Base-by-base conservation (phyloP, 2,329 filamentous ascomycete genomes). In the Dothideomycetes sp. region DNA sequence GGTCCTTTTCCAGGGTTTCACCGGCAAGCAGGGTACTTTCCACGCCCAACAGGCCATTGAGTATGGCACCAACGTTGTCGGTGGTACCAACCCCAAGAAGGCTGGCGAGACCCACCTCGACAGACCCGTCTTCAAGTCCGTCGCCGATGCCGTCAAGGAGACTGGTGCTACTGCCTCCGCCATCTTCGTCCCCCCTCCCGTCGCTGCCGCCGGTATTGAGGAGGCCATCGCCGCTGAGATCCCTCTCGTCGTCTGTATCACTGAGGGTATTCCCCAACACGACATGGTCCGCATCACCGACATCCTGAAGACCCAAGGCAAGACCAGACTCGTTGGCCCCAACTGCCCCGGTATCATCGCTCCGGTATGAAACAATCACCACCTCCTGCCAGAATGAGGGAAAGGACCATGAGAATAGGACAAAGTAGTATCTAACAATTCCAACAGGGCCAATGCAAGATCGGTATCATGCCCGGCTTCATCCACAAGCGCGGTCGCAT, bases 401-500 rank as follows among this genome's bases (percentile, higher is more conserved):
- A n/a, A n/a, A n/a, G n/a, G n/a, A n/a, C n/a, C n/a, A n/a, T 19
- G 18, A 28, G 8, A 4, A 16, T 8, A 12, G 23, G 12, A 20
- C 15, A 16, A 15, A n/a, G 19, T 23, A 31, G 13, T 32, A 16
- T 31, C 42, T 44, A 33, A 44, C 30, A 10, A 13, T 10, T 24
- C 22, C 24, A 22, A n/a, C 40, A 79, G 69, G 91, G 89, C 57
- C 89, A 94, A 78, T 98, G 91, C 80, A 98, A 98, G 75, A 96
- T 98, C 61, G 91, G 91, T 63, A 98, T 98, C 72, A 96, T 98
- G 91, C 86, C 91, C 51, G 91, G 91, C 58, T 95, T 96, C 76
- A 96, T 98, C 72, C 91, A 98, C 80, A 96, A 96, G 79, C 86
- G 88, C 67, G 91, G 91, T 57, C 88, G 91, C 65, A 88, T 98